Conservation (phyloP, 208 protist species). For the Lotmaria passim region DNA sequence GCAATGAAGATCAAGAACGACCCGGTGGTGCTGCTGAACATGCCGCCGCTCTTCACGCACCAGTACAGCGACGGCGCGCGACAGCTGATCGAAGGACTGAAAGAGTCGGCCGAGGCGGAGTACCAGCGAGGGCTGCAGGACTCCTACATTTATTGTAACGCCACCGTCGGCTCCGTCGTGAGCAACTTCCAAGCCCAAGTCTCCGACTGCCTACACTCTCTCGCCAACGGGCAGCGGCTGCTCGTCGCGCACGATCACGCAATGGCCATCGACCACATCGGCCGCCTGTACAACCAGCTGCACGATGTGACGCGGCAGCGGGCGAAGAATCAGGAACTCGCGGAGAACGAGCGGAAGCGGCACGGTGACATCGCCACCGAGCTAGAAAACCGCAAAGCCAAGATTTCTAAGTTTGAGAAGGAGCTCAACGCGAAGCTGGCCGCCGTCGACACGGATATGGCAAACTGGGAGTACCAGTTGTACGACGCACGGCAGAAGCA, state of each 20-base stretch:
- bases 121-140: constrained; percentile 82
- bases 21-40: constrained; percentile 80
- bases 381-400: constrained; percentile 44
- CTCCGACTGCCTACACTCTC: constrained; percentile 66
- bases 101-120: constrained; percentile 52
- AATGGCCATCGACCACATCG: constrained; percentile 69
- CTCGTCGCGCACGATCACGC: constrained; percentile 85
- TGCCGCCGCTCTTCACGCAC: constrained; percentile 85
- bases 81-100: constrained; percentile 50
- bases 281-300: constrained; percentile 60
- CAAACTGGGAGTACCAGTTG: constrained; percentile 81
- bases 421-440: constrained; percentile 42
- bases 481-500: constrained; percentile 59
- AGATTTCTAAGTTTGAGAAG: constrained; percentile 55
- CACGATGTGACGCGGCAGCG: constrained; percentile 49
- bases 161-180: constrained; percentile 59
- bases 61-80: constrained; percentile 69
- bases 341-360: constrained; percentile 53
- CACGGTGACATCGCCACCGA: constrained; percentile 51
- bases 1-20: constrained; percentile 92
- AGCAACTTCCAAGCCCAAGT: constrained; percentile 59
- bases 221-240: constrained; percentile 76
- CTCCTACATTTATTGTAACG: constrained; percentile 65
- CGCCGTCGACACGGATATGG: constrained; percentile 61
- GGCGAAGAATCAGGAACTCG: constrained; percentile 45